phyloP scores from a whole-genome alignment of 768 basidiomycete genomes.

The Termitomyces sp. region DNA sequence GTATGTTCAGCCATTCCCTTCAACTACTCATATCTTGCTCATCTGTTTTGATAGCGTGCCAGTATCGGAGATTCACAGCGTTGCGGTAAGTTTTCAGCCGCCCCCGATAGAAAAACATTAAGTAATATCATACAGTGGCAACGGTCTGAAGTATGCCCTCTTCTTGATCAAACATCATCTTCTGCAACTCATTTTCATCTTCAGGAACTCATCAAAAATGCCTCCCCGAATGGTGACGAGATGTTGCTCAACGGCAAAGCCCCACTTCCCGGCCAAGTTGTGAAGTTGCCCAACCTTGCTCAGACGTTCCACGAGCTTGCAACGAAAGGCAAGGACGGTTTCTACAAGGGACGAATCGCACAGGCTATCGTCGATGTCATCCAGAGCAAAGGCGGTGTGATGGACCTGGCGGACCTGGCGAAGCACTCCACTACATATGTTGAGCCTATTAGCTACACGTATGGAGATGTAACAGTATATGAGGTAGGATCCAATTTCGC shows the following conservation, averaged over 20 bases:
- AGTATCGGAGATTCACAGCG: constrained; percentile 79
- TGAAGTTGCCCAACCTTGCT: constrained; percentile 79
- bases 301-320: constrained; percentile 80
- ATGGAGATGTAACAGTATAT: constrained; percentile 83
- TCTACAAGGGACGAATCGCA: constrained; percentile 90
- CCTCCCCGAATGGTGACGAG: constrained; percentile 82
- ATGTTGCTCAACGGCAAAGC: constrained; percentile 86
- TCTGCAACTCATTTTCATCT: constrained; percentile 2
- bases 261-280: constrained; percentile 82
- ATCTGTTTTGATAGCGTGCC: constrained; percentile 56
- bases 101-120: constrained; percentile 8
- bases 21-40: neutral
- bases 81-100: constrained; percentile 38
- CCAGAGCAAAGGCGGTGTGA: constrained; percentile 83
- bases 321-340: constrained; percentile 84
- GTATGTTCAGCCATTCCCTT: constrained; percentile 35
- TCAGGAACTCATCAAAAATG: constrained; percentile 68
- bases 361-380: constrained; percentile 87
- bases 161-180: neutral
- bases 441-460: constrained; percentile 90
- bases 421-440: constrained; percentile 76
- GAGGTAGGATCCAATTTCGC: constrained; percentile 55
- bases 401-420: constrained; percentile 94
- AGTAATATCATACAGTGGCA: constrained; percentile 42
- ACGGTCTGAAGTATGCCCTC: constrained; percentile 47